These are phyloP conservation scores for Tubosaeta brunneosetosa DNA, from an alignment of 768 basidiomycete genomes.

Conservation along the genomic window DNA sequence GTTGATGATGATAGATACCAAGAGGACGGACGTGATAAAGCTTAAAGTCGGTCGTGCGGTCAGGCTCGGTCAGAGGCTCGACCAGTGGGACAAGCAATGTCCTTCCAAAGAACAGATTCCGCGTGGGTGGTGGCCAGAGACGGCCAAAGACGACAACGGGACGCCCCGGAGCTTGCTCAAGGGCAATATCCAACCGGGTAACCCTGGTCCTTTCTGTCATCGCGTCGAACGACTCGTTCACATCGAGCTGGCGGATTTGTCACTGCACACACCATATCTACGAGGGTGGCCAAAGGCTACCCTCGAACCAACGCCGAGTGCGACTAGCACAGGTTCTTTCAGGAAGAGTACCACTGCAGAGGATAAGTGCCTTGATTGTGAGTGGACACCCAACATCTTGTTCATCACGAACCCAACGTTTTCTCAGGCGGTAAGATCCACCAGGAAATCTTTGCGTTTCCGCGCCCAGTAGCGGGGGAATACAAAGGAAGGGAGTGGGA, in stretches of 20 bases:
- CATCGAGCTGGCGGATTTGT: slow-evolving; percentile 71
- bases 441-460: slow-evolving; percentile 77
- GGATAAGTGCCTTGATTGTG: slow-evolving; percentile 42
- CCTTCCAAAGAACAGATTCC: slow-evolving; percentile 70
- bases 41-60: slow-evolving; percentile 78
- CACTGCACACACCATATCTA: slow-evolving; percentile 55
- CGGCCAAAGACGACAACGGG: slow-evolving; percentile 37
- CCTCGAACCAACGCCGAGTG: slow-evolving; percentile 14
- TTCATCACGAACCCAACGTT: slow-evolving; percentile 6
- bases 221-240: slow-evolving; percentile 77
- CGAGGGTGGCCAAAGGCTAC: slow-evolving; percentile 41
- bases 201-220: slow-evolving; percentile 63
- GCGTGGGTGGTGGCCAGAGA: slow-evolving; percentile 70
- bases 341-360: slow-evolving; percentile 20
- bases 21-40: slow-evolving; percentile 41
- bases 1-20: slow-evolving; percentile 26
- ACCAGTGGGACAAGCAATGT: slow-evolving; percentile 81
- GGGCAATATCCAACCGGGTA: slow-evolving; percentile 58
- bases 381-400: slow-evolving; percentile 11
- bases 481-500: slow-evolving; percentile 73
- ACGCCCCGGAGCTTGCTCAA: slow-evolving; percentile 50
- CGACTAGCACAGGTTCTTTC: slow-evolving; percentile 4
- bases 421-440: slow-evolving; percentile 53
- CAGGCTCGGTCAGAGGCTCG: slow-evolving; percentile 67
- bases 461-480: slow-evolving; percentile 45